A percentile compares a stretch with the other conserved stretches of the same genome.
Conservation (phyloP, 1,284 basidiomycete genomes). For the Leccinum subatratum region DNA sequence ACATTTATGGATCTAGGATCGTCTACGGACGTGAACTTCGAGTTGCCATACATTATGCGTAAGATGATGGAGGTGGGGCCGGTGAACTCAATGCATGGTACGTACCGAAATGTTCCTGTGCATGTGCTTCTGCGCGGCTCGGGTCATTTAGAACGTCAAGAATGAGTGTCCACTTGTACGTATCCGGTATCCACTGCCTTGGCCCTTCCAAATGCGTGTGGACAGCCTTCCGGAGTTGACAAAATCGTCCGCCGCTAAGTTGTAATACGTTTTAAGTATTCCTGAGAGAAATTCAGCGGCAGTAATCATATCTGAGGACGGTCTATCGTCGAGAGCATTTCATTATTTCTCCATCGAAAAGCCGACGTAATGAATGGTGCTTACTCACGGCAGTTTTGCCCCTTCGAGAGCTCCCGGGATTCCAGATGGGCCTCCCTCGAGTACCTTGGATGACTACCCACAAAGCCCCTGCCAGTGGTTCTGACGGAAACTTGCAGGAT, state of each 20-base stretch:
- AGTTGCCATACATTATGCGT: slow-evolving; percentile 61
- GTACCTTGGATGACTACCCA: too few species aligned
- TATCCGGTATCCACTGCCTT: slow-evolving; percentile 29
- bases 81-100: neutral
- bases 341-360: slow-evolving; percentile 35
- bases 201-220: slow-evolving; percentile 38
- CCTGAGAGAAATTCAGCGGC: slow-evolving; percentile 31
- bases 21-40: slow-evolving; percentile 42
- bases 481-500: too few species aligned
- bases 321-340: slow-evolving; percentile 26
- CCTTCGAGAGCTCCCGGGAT: too few species aligned
- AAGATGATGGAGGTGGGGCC: slow-evolving; percentile 52
- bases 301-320: slow-evolving; percentile 31
- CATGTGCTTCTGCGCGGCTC: slow-evolving; percentile 31
- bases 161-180: slow-evolving; percentile 34
- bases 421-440: too few species aligned
- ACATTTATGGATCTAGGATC: slow-evolving; percentile 54
- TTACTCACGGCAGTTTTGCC: too few species aligned
- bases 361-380: too few species aligned
- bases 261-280: slow-evolving; percentile 23
- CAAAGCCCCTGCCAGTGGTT: too few species aligned
- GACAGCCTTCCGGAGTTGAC: slow-evolving; percentile 33
- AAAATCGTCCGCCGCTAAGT: slow-evolving; percentile 27
- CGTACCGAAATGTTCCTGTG: slow-evolving; percentile 19
- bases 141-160: slow-evolving; percentile 39